A percentile compares a stretch with the other conserved stretches of the same genome.
phyloP scores from a whole-genome alignment of 2,329 filamentous ascomycete species.

The Epichloe glyceriae region DNA sequence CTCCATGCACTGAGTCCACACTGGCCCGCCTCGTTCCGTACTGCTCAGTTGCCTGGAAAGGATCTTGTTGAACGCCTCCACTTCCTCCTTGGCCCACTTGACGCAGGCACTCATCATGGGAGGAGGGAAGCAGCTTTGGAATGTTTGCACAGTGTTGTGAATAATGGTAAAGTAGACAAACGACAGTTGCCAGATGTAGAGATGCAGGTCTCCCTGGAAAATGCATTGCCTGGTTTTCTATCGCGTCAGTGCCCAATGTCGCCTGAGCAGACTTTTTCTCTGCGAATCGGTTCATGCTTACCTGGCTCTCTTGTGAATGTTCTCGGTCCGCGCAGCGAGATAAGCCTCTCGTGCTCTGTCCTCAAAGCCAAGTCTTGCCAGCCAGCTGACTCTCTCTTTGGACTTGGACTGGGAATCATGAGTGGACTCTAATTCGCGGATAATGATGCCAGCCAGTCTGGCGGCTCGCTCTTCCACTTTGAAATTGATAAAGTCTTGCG shows the following conservation, averaged over 20 bases:
- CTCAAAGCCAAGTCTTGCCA: conserved; percentile 78
- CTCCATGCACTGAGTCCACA: conserved; percentile 75
- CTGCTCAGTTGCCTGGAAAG: conserved; percentile 77
- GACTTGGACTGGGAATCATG: conserved; percentile 68
- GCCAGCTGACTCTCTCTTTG: conserved; percentile 69
- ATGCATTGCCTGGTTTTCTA: conserved; percentile 61
- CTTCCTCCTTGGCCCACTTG: conserved; percentile 94
- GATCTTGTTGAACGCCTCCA: conserved; percentile 80
- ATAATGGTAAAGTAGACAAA: conserved; percentile 94
- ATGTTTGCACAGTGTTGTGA: conserved; percentile 81
- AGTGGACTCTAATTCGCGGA: conserved; percentile 63
- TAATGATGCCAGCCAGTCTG: conserved; percentile 63
- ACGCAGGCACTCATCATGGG: conserved; percentile 88
- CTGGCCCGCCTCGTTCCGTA: conserved; percentile 59
- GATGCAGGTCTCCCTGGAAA: conserved; percentile 83
- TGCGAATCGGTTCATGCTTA: conserved; percentile 21
- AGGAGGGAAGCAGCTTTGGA: conserved; percentile 74
- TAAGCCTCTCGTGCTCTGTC: conserved; percentile 82
- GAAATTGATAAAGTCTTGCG: conserved; percentile 82
- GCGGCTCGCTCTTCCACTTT: conserved; percentile 79
- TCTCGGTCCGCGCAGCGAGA: conserved; percentile 61
- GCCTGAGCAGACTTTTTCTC: too few species aligned
- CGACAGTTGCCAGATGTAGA: conserved; percentile 90
- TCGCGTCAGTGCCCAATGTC: not conserved
- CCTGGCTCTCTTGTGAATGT: conserved; percentile 74